Evolutionary conservation across 768 basidiomycete species (phyloP), one percentile per base, ranked within the genome.

Genomic region (Hygrophoropsis aurantiaca): DNA sequence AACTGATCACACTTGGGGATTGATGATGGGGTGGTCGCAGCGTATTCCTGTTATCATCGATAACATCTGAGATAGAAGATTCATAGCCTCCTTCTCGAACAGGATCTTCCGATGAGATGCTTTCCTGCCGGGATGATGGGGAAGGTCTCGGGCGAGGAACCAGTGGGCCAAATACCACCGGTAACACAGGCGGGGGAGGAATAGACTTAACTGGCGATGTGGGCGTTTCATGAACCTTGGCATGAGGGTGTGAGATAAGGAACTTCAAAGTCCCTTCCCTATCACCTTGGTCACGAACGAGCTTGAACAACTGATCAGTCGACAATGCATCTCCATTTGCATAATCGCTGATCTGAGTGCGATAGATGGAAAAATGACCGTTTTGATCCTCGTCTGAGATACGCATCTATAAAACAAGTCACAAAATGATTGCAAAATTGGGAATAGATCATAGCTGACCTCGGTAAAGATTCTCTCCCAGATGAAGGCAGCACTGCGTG

Each of bases 331-430:
- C 83, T 4, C 89, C 82, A 36, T 87, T 78, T 15, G 87, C 86
- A 53, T 75, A 85, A 21, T 80, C 78, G 49, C 88, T 90, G 57
- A 97, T 86, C 66, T 90, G 88, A 1, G 93, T 95, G 51, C 84
- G 86, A 71, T 90, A 93, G 45, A 98, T 86, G 20, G 84, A 80
- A 61, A 85, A 85, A 23, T 77, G 80, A 7, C 60, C 48, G 7
- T 74, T 64, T 60, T 88, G 84, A 47, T 95, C 90, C 49, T 94
- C 94, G 58, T 92, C 90, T 30, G 77, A 75, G 35, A 97, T 87
- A 60, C 83, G 80, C 51, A 93, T 72, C 90, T 92, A 52, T 6
- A 50, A 33, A 21, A 37, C 21, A 33, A 25, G 11, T 13, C 25
- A 26, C 40, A 49, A 36, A 59, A 30, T 42, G 44, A 35, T 11